Evolutionary conservation across 1,139 yeast genomes (phyloP).

Genomic region (Protomyces inouyei): DNA sequence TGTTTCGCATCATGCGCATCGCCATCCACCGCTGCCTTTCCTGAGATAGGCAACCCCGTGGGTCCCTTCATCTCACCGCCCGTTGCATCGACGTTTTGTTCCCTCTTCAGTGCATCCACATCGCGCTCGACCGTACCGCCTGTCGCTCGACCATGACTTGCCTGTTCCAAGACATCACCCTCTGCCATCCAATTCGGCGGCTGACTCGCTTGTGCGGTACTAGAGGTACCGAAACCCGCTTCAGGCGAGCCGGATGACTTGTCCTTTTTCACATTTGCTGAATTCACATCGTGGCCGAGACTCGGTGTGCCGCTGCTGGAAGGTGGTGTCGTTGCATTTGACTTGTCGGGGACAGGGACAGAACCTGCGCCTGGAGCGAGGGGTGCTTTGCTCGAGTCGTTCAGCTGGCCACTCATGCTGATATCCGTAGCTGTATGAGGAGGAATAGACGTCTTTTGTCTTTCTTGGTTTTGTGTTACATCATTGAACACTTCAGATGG

Average conservation of each 20-base stretch:
- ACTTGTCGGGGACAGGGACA: conserved; percentile 12
- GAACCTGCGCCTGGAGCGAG: conserved; percentile 16
- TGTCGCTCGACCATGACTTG: conserved; percentile 14
- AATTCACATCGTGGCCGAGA: conserved; percentile 18
- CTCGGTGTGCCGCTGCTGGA: neutral
- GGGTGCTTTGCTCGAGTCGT: neutral
- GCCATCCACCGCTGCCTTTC: conserved; percentile 11
- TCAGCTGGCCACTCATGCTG: too few species aligned
- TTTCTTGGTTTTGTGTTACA: too few species aligned
- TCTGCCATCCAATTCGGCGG: conserved; percentile 22
- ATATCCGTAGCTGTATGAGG: too few species aligned
- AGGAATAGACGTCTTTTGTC: too few species aligned
- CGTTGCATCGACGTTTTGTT: neutral
- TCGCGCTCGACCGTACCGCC: neutral
- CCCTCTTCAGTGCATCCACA: conserved; percentile 8
- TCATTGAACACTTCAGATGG: too few species aligned
- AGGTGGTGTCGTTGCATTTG: neutral
- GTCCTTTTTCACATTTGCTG: conserved; percentile 6
- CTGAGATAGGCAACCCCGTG: conserved; percentile 9
- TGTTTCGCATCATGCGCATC: conserved; percentile 20
- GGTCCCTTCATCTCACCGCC: conserved; percentile 14
- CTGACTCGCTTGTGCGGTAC: neutral
- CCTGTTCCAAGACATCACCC: conserved; percentile 14
- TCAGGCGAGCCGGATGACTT: conserved; percentile 1
- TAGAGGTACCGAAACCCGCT: conserved; percentile 9